These are phyloP conservation scores for Scedosporium minutisporum DNA, from an alignment of 2,329 filamentous ascomycete species.

Conservation along the genomic window DNA sequence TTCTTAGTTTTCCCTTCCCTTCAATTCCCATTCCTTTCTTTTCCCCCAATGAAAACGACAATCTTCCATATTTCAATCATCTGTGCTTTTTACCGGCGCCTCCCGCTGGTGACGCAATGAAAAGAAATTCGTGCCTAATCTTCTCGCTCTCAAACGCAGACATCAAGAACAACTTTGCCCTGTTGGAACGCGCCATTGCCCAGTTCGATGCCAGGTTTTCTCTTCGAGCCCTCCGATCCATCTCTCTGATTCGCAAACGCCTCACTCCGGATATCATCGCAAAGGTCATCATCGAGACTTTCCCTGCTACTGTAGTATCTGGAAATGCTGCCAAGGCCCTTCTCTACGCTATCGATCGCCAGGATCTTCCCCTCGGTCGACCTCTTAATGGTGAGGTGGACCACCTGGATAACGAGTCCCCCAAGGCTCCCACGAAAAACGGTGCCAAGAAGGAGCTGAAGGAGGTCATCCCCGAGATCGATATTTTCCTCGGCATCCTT, in stretches of 20 bases:
- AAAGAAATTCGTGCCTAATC: constrained; percentile 11
- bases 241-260: constrained; percentile 90
- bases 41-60: not conserved
- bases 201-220: constrained; percentile 95
- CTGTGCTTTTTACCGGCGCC: not conserved
- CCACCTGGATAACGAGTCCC: constrained; percentile 46
- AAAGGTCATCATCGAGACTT: constrained; percentile 73
- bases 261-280: constrained; percentile 73
- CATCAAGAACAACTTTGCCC: constrained; percentile 86
- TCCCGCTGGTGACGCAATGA: not conserved
- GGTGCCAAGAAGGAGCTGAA: constrained; percentile 57
- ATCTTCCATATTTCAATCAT: not conserved
- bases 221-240: constrained; percentile 84
- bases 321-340: constrained; percentile 60
- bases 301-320: constrained; percentile 50
- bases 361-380: constrained; percentile 53
- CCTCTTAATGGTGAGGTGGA: constrained; percentile 57
- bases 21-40: not conserved
- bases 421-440: constrained; percentile 42
- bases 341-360: constrained; percentile 58
- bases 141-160: constrained; percentile 43
- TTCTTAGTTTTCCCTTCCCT: not conserved
- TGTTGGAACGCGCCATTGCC: constrained; percentile 83
- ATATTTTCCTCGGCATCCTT: constrained; percentile 80
- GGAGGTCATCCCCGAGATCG: constrained; percentile 76